These are phyloP conservation scores for Solanum virginianum DNA, from an alignment of 257 asterid genomes.

Conservation along the genomic window DNA sequence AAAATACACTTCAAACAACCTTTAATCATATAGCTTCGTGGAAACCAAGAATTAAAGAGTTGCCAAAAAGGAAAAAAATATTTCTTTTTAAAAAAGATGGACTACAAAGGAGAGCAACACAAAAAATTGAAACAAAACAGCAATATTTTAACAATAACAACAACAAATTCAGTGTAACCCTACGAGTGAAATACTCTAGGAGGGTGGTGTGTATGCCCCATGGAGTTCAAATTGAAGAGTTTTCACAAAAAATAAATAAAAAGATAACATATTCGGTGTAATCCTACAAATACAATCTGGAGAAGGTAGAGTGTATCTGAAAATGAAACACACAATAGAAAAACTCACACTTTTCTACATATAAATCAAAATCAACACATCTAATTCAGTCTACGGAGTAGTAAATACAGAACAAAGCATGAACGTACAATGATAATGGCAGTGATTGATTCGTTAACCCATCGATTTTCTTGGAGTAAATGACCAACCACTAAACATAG, in stretches of 20 bases:
- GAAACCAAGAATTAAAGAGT: not conserved
- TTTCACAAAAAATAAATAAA: not conserved
- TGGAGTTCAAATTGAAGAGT: not conserved
- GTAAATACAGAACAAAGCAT: not conserved
- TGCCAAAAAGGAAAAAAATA: not conserved
- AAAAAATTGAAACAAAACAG: not conserved
- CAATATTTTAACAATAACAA: too few species aligned
- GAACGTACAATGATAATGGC: constrained; percentile 24
- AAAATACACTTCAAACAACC: not conserved
- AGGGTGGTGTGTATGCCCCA: not conserved
- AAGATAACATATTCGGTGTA: too few species aligned
- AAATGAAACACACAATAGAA: too few species aligned
- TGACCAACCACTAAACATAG: constrained; percentile 33
- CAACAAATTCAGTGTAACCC: not conserved
- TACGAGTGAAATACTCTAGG: too few species aligned
- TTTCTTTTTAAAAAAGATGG: not conserved
- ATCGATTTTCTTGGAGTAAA: constrained; percentile 27
- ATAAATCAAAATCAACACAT: not conserved
- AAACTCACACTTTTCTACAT: not conserved
- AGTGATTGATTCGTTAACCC: constrained; percentile 42
- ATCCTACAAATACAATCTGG: not conserved
- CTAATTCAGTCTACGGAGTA: not conserved
- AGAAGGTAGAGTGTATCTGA: not conserved
- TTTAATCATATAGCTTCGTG: not conserved
- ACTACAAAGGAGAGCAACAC: not conserved